Conservation (phyloP, 179 eudicot genomes). For the Gypsophila paniculata region DNA sequence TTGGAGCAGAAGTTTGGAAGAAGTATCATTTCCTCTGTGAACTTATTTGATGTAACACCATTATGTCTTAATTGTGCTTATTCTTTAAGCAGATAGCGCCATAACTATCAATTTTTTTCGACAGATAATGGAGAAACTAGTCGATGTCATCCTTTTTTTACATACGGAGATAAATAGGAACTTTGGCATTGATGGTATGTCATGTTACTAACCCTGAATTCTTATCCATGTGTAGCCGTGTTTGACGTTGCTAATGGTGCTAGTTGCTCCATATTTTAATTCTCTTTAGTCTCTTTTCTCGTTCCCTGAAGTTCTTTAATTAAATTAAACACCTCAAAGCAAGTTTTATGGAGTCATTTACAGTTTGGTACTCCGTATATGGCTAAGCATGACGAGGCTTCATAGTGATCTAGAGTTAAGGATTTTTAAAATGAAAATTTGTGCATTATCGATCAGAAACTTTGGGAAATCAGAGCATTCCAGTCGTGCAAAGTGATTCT, state of each 20-base stretch:
- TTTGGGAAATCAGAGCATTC: not conserved
- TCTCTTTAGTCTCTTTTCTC: not conserved
- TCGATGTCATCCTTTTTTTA: conserved; percentile 77
- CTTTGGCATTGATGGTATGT: conserved; percentile 67
- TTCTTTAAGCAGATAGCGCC: conserved; percentile 9
- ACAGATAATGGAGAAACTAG: conserved; percentile 93
- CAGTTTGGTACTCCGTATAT: not conserved
- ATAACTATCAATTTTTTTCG: conserved; percentile 4
- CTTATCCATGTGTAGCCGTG: not conserved
- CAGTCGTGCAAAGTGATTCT: not conserved
- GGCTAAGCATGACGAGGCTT: not conserved
- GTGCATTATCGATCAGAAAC: not conserved
- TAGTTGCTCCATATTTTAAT: conserved; percentile 2
- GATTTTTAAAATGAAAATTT: not conserved
- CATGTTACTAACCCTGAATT: conserved; percentile 4
- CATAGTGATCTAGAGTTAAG: not conserved
- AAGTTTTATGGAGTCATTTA: not conserved
- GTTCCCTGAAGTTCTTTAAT: not conserved
- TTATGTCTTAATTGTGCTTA: not conserved
- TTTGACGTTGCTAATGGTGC: not conserved
- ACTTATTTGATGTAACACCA: not conserved
- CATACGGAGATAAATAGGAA: conserved; percentile 64
- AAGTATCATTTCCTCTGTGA: conserved; percentile 41
- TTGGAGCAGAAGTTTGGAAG: conserved; percentile 92
- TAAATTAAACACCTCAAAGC: conserved; percentile 1